A percentile compares a stretch with the other conserved stretches of the same genome.
phyloP scores from a whole-genome alignment of 768 basidiomycete species.

The Tulasnella sp. region DNA sequence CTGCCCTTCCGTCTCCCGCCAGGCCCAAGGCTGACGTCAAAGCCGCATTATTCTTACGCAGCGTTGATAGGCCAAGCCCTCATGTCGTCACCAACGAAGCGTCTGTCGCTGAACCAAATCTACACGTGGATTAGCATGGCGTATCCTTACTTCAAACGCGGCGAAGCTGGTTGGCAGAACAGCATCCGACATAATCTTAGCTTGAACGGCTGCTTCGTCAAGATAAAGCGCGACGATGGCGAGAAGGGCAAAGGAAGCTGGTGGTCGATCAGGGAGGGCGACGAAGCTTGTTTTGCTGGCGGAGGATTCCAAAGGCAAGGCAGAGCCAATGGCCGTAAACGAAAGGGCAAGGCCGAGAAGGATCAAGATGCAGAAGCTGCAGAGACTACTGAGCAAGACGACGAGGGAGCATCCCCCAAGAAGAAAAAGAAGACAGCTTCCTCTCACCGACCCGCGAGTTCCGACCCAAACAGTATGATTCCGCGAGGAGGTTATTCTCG shows the following conservation, averaged over 20 bases:
- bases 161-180: conserved; percentile 97
- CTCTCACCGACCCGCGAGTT: neutral
- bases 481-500: conserved; percentile 20
- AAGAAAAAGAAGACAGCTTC: conserved; percentile 31
- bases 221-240: conserved; percentile 68
- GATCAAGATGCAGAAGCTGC: conserved; percentile 23
- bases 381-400: conserved; percentile 5
- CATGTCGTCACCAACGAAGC: conserved; percentile 77
- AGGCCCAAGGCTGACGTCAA: conserved; percentile 76
- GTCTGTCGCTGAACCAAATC: conserved; percentile 91
- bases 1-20: conserved; percentile 79
- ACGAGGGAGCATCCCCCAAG: conserved; percentile 30
- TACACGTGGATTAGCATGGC: conserved; percentile 95
- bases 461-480: neutral
- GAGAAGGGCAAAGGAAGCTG: conserved; percentile 73
- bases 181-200: conserved; percentile 96
- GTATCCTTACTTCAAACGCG: conserved; percentile 90
- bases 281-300: conserved; percentile 78
- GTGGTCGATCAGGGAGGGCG: conserved; percentile 86
- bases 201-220: conserved; percentile 89
- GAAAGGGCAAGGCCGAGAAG: conserved; percentile 33
- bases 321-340: conserved; percentile 40
- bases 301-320: conserved; percentile 59
- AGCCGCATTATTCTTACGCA: conserved; percentile 90
- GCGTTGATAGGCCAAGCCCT: conserved; percentile 96